Base-by-base conservation (phyloP, 495 filamentous ascomycete genomes). In the Podospora pseudoanserina region DNA sequence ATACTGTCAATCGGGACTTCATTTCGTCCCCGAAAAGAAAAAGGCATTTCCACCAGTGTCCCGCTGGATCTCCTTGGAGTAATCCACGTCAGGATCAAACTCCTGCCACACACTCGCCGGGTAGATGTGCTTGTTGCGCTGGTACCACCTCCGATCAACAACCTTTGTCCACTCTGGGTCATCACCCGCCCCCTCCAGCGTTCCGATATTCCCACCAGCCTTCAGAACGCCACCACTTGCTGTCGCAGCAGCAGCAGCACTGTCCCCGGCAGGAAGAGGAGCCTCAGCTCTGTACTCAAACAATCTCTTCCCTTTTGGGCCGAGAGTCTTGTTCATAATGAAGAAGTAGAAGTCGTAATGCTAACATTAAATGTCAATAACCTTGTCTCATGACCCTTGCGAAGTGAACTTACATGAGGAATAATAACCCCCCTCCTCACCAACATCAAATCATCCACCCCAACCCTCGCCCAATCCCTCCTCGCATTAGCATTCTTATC, bases 311-410 rank as follows among this genome's bases (percentile, higher is more conserved):
- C 88, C 87, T 49, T 80, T 88, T 27, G 91, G 91, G 0, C 93
- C 90, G n/a, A 84, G 68, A 16, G 86, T 88, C 67, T 89, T 87
- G 82, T 98, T 97, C 75, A 94, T 90, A 73, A 97, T 91, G 79
- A 98, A 97, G 81, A 95, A 93, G 76, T 98, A 94, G 74, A 98
- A 91, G 65, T 97, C 93, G 74, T 95, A 97, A 78, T 99, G 95
- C 93, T 97, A 73, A 73, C 69, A 57, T 19, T 64, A 53, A 32
- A 5, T 32, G 20, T 61, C 23, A 27, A 28, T 26, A 27, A 13
- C 27, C 0, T 26, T 32, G 59, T 61, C 16, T 7, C 59, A 9
- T 5, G 15, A 16, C 28, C 13, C 28, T 65, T 60, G 55, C 60
- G 53, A 3, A 61, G 26, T 53, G 7, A 27, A 87, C 90, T 83